Percentiles rank a stretch among this genome's conserved stretches.
phyloP scores from a whole-genome alignment of 2,329 filamentous ascomycete species.

The Madurella fahalii region DNA sequence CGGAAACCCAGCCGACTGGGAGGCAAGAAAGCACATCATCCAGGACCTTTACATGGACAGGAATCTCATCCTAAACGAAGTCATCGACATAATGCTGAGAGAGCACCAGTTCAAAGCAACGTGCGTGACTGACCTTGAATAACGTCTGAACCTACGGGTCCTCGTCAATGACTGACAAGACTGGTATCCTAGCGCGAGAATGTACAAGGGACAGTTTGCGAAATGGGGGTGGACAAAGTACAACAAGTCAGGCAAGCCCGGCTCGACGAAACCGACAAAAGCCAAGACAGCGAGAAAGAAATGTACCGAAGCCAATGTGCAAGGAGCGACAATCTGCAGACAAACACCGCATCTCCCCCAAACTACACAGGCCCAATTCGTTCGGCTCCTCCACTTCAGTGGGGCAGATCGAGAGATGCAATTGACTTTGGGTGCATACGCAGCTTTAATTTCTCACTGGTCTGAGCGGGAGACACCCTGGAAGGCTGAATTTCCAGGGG shows the following conservation, averaged over 20 bases:
- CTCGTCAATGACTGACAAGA: neutral
- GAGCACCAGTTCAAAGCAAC: constrained; percentile 27
- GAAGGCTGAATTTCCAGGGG: neutral
- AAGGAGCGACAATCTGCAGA: neutral
- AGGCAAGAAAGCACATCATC: constrained; percentile 22
- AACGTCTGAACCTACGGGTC: too few relatives aligned
- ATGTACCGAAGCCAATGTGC: neutral
- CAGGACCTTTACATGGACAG: constrained; percentile 22
- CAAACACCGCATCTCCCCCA: neutral
- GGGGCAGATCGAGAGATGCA: constrained; percentile 17
- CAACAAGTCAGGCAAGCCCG: constrained; percentile 21
- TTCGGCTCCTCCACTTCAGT: constrained; percentile 10
- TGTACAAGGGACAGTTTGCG: constrained; percentile 29
- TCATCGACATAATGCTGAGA: constrained; percentile 24
- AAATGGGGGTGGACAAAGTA: constrained; percentile 30
- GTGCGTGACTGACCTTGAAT: constrained; percentile 9
- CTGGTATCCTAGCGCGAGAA: constrained; percentile 20
- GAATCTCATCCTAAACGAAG: constrained; percentile 26
- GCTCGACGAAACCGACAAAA: constrained; percentile 6
- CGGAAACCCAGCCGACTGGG: constrained; percentile 22
- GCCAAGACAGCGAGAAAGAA: constrained; percentile 3
- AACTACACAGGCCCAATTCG: neutral
- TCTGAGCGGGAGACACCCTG: constrained; percentile 19
- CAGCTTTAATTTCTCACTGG: constrained; percentile 21
- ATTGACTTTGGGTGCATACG: constrained; percentile 18